phyloP scores from a whole-genome alignment of 306 rosid species.

The Arachis hypogaea region DNA sequence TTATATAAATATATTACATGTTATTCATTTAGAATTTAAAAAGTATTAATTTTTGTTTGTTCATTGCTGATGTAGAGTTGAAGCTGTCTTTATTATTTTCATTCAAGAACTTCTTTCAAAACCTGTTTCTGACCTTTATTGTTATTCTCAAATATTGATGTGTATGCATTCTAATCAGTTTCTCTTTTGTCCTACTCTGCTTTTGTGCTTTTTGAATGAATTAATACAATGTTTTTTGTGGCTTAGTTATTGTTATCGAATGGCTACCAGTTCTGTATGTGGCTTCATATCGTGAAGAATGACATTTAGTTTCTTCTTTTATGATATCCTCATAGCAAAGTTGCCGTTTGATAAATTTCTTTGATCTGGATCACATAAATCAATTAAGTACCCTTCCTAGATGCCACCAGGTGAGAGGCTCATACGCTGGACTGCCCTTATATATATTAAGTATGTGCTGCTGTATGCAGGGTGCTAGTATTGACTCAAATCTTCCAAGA shows the following conservation, averaged over 20 bases:
- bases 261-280: not conserved
- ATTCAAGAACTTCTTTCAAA: conserved; percentile 8
- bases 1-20: no score
- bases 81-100: not conserved
- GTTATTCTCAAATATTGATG: not conserved
- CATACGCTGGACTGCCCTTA: no score
- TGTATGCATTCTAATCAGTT: not conserved
- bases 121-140: not conserved
- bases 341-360: conserved; percentile 7
- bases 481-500: conserved; percentile 74
- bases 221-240: not conserved
- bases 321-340: conserved; percentile 25
- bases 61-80: conserved; percentile 2
- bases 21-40: not conserved
- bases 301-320: conserved; percentile 9
- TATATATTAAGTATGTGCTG: conserved; percentile 17
- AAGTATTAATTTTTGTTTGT: not conserved
- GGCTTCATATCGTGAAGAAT: not conserved
- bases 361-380: not conserved
- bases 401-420: no score
- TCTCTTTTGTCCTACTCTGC: no score
- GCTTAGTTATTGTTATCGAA: conserved; percentile 10
- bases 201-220: not conserved
- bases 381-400: conserved; percentile 3
- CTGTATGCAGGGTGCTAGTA: conserved; percentile 57